phyloP scores from a whole-genome alignment of 225 moss, liverwort and hornwort genomes.

The Marchantia paleacea region DNA sequence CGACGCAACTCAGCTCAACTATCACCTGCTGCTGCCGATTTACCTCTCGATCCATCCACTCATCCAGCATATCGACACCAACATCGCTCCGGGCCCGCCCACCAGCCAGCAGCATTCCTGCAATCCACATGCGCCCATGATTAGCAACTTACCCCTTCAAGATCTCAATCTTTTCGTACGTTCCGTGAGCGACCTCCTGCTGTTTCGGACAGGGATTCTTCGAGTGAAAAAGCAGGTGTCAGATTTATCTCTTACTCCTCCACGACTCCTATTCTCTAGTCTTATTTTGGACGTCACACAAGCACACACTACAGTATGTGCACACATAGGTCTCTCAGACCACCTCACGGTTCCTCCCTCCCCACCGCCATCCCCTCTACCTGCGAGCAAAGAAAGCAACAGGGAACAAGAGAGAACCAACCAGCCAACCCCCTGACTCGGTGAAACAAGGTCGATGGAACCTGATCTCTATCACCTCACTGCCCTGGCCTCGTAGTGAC shows the following conservation, averaged over 20 bases:
- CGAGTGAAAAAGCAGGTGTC: not conserved
- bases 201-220: conserved; percentile 3
- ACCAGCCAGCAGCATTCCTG: conserved; percentile 5
- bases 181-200: not conserved
- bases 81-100: not conserved
- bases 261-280: not conserved
- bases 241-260: not conserved
- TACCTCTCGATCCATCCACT: not conserved
- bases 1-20: not conserved
- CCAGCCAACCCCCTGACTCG: not conserved
- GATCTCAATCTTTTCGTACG: not conserved
- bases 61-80: not conserved
- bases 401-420: not conserved
- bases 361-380: not conserved
- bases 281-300: not conserved
- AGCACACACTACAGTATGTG: not conserved
- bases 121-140: conserved; percentile 2
- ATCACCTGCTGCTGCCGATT: not conserved
- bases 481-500: not conserved
- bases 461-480: not conserved
- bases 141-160: not conserved
- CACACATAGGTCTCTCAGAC: not conserved
- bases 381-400: not conserved
- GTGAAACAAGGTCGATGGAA: not conserved
- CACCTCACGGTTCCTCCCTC: not conserved